phyloP scores from a whole-genome alignment of 2,329 filamentous ascomycete species.

The Fusarium sp. region DNA sequence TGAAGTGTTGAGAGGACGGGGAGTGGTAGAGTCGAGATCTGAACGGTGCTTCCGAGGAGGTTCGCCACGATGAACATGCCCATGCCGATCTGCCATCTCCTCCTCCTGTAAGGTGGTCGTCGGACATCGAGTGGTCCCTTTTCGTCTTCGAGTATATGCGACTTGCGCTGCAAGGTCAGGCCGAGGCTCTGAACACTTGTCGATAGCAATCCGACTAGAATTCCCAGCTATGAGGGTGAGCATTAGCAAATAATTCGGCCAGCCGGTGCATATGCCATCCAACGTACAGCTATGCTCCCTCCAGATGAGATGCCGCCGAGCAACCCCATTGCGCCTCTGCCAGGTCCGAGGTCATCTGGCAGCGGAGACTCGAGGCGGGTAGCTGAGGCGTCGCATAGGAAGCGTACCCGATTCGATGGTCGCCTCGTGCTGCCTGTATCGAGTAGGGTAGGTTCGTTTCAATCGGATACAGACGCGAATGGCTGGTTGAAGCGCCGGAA shows the following conservation, averaged over 20 bases:
- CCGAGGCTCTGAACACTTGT: constrained; percentile 95
- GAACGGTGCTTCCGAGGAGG: constrained; percentile 91
- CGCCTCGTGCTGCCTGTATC: constrained; percentile 11
- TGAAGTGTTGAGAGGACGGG: constrained; percentile 95
- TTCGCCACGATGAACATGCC: constrained; percentile 96
- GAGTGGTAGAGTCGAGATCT: constrained; percentile 94
- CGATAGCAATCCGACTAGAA: constrained; percentile 90
- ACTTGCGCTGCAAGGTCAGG: constrained; percentile 95
- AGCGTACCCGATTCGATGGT: constrained; percentile 5
- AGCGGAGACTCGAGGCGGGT: constrained; percentile 38
- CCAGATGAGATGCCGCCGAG: constrained; percentile 78
- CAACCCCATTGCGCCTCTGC: constrained; percentile 68
- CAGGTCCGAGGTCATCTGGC: constrained; percentile 58
- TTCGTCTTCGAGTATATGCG: constrained; percentile 96
- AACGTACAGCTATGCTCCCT: constrained; percentile 76
- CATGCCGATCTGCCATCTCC: constrained; percentile 98
- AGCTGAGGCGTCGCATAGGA: constrained; percentile 41
- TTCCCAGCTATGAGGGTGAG: constrained; percentile 71
- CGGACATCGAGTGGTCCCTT: constrained; percentile 80
- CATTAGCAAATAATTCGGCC: constrained; percentile 33
- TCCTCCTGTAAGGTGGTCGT: constrained; percentile 85
- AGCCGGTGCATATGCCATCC: background rate
- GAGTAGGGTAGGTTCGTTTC: constrained; percentile 11
- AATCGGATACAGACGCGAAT: constrained; percentile 26
- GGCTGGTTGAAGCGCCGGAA: constrained; percentile 22